Evolutionary conservation across 257 asterid genomes (phyloP), one percentile per base, ranked within the genome.

Genomic region (Buddleja alternifolia): DNA sequence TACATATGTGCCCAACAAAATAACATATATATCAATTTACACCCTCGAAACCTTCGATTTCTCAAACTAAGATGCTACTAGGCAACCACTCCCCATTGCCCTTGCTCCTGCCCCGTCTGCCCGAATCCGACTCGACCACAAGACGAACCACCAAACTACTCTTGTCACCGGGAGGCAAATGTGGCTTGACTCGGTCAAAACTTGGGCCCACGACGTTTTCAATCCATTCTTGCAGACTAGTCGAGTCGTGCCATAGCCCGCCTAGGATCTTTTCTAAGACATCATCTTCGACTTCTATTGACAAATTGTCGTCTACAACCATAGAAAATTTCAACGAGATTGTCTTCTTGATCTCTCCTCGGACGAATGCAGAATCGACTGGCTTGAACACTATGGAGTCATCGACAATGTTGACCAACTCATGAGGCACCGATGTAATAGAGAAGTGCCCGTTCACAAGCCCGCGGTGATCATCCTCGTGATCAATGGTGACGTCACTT

Each of bases 401-500:
- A 9, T 90, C 93, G 0, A 76, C 88, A 4, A 66, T 70, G 60
- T 56, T 71, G 8, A 84, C 70, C 5, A 90, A 74, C 63, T 85
- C 93, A 0, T 73, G 86, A 7, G 95, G 93, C 2, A 85, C 85
- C 1, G 91, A 80, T 37, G 92, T 61, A n/a, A 82, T 61, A 0
- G 88, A 55, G 62, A 84, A 83, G 29, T 76, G 79, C 34, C 80
- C 71, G 17, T 74, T 74, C 17, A 68, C 85, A 6, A 67, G 75
- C 56, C 82, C 77, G 7, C 52, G 82, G 47, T 29, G 34, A 29
- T 86, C 98, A 2, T 88, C 97, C 10, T 84, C 96, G 0, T 83
- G 90, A 58, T 93, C 96, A 8, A 79, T 54, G 9, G 99, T 90
- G 62, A 90, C 80, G 50, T 87, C 97, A 25, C 98, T 90, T 15